Base-by-base conservation (phyloP, 768 basidiomycete genomes). In the Mrakia hoshinonis region DNA sequence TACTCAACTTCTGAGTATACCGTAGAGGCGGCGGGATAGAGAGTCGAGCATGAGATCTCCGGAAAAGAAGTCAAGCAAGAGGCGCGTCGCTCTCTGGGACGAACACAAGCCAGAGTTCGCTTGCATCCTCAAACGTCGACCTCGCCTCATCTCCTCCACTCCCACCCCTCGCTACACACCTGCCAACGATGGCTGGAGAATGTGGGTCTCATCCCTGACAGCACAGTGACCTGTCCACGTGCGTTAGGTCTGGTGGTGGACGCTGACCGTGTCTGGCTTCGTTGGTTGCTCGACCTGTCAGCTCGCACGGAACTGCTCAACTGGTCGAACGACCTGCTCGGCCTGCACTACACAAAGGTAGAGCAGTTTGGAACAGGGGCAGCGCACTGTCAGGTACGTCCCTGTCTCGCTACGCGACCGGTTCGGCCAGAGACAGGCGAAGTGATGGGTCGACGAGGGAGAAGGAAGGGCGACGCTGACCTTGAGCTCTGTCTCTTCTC, bases 311-410 rank as follows among this genome's bases (percentile, higher is more conserved):
- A 99, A 77, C 84, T 99, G 29, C 77, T 99, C 20, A 84, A 84
- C 54, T 99, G 96, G 96, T 82, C 96, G 76, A 98, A 99, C 81
- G 90, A 94, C 52, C 87, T 99, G 29, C 85, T 97, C 0, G 88
- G 91, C 79, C 82, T 91, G 76, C 89, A 88, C 82, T 92, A 93
- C 82, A 91, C 89, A 15, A 98, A 95, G 80, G 81, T 78, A 49
- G 68, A 76, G 73, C 74, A 65, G 31, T 92, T 90, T 77, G 92
- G 92, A 20, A 86, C 87, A 0, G 95, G 95, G 62, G 92, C 86
- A 3, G 92, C 91, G 38, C 97, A 97, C 80, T 93, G 92, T 75
- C 96, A 98, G 81, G 79, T 80, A 39, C 73, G 79, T 75, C 49
- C n/a, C n/a, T n/a, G n/a, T n/a, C n/a, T n/a, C n/a, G n/a, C 10